Conservation (phyloP, 306 rosid species). For the barrel medic (Medicago truncatula) region MtrunA17r5.0-ANR NC_053049.1:25927001-25927500, state of each 20-base stretch:
- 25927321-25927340: background rate
- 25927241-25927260: background rate
- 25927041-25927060: conserved; percentile 28
- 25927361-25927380: conserved; percentile 55
- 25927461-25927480: conserved; percentile 50
- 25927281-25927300: background rate
- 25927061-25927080: conserved; percentile 3
- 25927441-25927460: conserved; percentile 63
- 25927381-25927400: conserved; percentile 83
- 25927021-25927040: background rate
- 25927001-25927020: conserved; percentile 47
- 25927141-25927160: too few species aligned
- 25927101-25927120: conserved; percentile 28
- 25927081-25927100: conserved; percentile 26
- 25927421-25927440: conserved; percentile 89
- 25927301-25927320: background rate
- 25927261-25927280: background rate
- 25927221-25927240: background rate
- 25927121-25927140: background rate
- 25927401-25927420: conserved; percentile 70
- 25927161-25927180: background rate
- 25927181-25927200: background rate
- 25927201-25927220: background rate
- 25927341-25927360: background rate
- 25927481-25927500: conserved; percentile 59